A percentile compares a stretch with the other conserved stretches of the same genome.
phyloP scores from a whole-genome alignment of 768 basidiomycete species.

The Mycena maculata region DNA sequence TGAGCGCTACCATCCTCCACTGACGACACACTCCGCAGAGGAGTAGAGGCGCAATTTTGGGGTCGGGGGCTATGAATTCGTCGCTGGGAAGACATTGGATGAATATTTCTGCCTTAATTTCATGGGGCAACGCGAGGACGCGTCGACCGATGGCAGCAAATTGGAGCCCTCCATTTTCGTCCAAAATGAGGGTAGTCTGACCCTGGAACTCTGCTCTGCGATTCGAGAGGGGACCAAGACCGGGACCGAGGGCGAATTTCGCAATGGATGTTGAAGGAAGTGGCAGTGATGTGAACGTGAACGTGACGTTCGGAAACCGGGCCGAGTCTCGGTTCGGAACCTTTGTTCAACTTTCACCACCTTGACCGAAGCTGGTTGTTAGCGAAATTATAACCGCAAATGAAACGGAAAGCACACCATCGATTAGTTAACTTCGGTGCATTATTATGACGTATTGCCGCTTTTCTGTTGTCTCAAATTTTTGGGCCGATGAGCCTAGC shows the following conservation, averaged over 20 bases:
- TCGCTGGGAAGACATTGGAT: constrained; percentile 21
- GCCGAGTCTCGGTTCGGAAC: too few species aligned
- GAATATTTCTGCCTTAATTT: constrained; percentile 27
- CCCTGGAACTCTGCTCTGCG: neutral
- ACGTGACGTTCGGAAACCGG: too few species aligned
- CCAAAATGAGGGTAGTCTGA: neutral
- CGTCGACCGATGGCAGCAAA: neutral
- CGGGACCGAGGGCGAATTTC: neutral
- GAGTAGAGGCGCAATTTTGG: constrained; percentile 24
- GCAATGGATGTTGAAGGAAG: too few species aligned
- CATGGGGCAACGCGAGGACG: neutral
- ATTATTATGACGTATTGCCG: too few species aligned
- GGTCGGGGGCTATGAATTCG: constrained; percentile 22
- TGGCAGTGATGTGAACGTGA: too few species aligned
- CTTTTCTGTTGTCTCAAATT: too few species aligned
- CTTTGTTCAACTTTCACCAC: too few species aligned
- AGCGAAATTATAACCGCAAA: too few species aligned
- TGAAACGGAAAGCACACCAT: too few species aligned
- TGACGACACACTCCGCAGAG: constrained; percentile 28
- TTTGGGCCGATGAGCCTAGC: too few species aligned
- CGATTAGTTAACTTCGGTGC: too few species aligned
- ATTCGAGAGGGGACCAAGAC: neutral
- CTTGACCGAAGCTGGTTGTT: too few species aligned
- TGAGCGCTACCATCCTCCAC: constrained; percentile 27
- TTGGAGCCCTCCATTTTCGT: neutral